A percentile compares a stretch with the other conserved stretches of the same genome.
Conservation (phyloP, 495 filamentous ascomycete genomes). For the Tetracladium setigerum region DNA sequence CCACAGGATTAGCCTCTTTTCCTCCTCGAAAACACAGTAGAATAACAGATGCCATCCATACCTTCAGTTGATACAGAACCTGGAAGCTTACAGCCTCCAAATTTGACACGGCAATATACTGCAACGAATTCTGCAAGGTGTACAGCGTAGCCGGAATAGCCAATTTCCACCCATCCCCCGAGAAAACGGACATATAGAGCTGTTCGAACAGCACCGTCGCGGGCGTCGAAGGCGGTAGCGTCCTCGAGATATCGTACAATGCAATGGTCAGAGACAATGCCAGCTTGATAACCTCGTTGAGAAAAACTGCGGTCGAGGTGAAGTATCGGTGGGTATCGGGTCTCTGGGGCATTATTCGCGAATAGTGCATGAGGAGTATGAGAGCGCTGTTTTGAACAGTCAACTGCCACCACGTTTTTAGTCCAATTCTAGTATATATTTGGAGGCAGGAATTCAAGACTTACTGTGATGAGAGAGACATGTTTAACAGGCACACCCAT, state of each 20-base stretch:
- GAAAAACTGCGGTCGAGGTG: slow-evolving; percentile 87
- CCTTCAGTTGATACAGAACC: slow-evolving; percentile 83
- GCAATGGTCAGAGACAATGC: slow-evolving; percentile 78
- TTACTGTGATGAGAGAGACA: slow-evolving; percentile 70
- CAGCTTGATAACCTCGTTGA: slow-evolving; percentile 90
- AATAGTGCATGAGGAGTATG: slow-evolving; percentile 85
- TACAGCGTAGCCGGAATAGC: slow-evolving; percentile 85
- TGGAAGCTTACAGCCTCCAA: slow-evolving; percentile 88
- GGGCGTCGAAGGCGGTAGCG: slow-evolving; percentile 65
- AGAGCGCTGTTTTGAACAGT: slow-evolving; percentile 73
- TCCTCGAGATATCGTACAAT: slow-evolving; percentile 75
- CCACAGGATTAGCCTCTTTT: slow-evolving; percentile 2
- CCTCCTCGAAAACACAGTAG: not conserved
- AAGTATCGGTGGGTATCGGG: slow-evolving; percentile 79
- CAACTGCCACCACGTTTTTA: slow-evolving; percentile 39
- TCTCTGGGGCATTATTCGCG: slow-evolving; percentile 72
- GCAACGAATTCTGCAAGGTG: slow-evolving; percentile 82
- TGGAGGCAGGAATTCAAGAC: slow-evolving; percentile 13
- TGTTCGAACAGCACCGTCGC: slow-evolving; percentile 71
- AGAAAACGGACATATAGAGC: slow-evolving; percentile 74
- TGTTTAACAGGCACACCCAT: slow-evolving; percentile 69
- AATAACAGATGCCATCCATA: slow-evolving; percentile 6
- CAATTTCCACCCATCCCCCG: slow-evolving; percentile 93
- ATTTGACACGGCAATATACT: slow-evolving; percentile 89
- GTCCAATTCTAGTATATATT: too few relatives aligned